Percentiles rank a stretch among this genome's conserved stretches.
Conservation (phyloP, 73 alveolate genomes). For the Paramecium octaurelia region DNA sequence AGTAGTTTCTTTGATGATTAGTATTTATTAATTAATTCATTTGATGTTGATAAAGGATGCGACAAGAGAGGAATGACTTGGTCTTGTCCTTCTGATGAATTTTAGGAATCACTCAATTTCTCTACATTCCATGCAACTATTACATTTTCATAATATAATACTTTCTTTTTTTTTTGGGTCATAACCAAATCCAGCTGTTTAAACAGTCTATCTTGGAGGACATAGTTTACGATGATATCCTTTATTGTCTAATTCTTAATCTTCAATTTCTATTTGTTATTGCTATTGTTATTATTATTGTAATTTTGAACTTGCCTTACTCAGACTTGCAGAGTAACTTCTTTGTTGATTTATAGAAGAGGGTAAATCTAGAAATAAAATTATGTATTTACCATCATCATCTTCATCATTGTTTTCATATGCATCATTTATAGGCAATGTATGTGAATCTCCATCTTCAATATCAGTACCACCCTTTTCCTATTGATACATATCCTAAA, state of each 20-base stretch:
- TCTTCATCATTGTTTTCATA: not conserved
- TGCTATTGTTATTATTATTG: not conserved
- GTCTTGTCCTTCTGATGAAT: not conserved
- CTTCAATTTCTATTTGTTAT: not conserved
- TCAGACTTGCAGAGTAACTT: not conserved
- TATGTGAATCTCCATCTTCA: conserved; percentile 17
- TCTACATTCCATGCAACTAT: not conserved
- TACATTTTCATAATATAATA: not conserved
- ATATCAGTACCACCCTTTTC: not conserved
- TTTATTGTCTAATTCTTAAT: not conserved
- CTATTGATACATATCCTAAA: not conserved
- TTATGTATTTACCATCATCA: not conserved
- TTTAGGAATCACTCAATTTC: not conserved
- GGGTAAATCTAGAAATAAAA: not conserved
- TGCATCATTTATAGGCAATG: not conserved
- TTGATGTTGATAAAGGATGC: not conserved
- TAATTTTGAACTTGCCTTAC: not conserved
- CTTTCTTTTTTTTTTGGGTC: not conserved
- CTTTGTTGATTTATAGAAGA: not conserved
- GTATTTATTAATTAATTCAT: not conserved
- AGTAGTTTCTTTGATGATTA: not conserved
- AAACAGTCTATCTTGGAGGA: not conserved
- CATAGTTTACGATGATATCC: not conserved
- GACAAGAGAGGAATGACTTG: not conserved
- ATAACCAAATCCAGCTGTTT: conserved; percentile 5